Conservation (phyloP, 352 stramenopile genomes). For the Globisporangium lucens region DNA sequence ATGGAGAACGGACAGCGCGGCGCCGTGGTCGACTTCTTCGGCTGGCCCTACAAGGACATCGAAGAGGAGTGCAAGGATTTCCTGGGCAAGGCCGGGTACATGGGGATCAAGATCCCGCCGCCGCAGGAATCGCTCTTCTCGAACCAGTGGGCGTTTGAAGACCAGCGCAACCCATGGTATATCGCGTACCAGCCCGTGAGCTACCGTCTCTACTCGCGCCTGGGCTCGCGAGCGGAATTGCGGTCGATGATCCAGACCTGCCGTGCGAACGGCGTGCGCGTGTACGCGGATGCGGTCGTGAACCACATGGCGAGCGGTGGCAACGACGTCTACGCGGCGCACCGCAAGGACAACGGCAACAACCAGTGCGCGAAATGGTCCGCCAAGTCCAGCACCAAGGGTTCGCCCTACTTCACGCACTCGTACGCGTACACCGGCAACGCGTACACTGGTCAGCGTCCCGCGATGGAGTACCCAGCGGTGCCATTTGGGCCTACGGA, state of each 20-base stretch:
- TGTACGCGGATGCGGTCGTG: constrained; percentile 28
- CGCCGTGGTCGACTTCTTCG: constrained; percentile 42
- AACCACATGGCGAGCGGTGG: constrained; percentile 27
- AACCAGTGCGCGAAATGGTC: constrained; percentile 20
- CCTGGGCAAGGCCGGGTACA: constrained; percentile 37
- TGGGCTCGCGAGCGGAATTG: constrained; percentile 33
- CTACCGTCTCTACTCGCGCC: constrained; percentile 32
- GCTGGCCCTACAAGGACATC: constrained; percentile 41
- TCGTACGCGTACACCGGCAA: constrained; percentile 37
- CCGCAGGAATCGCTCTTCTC: constrained; percentile 38
- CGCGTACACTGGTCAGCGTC: constrained; percentile 35
- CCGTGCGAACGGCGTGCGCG: constrained; percentile 31
- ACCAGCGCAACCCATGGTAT: constrained; percentile 43
- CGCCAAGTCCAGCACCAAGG: constrained; percentile 19
- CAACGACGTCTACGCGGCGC: constrained; percentile 20
- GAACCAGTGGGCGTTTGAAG: constrained; percentile 21
- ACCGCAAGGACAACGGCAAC: constrained; percentile 15
- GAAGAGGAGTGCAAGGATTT: constrained; percentile 35
- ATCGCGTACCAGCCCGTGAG: constrained; percentile 39
- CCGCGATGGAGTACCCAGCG: constrained; percentile 53
- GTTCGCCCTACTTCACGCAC: constrained; percentile 23
- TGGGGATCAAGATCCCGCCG: constrained; percentile 43
- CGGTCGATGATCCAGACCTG: constrained; percentile 43
- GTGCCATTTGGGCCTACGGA: constrained; percentile 53
- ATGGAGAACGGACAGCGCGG: constrained; percentile 33